phyloP scores from a whole-genome alignment of 371 early-diverging fungal species.

The Actinomortierella wolfii region DNA sequence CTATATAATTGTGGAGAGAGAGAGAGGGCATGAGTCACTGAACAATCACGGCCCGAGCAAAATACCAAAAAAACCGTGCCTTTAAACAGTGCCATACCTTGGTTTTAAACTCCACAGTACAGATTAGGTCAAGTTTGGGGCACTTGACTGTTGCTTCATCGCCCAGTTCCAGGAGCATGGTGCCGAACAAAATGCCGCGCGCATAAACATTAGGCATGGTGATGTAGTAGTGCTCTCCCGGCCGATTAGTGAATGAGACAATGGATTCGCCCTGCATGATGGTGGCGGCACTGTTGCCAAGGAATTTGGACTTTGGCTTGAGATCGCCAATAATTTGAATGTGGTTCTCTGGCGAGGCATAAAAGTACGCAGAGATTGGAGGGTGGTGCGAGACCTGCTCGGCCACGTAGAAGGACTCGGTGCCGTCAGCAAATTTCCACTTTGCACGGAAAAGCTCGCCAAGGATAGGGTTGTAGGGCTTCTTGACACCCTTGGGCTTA shows the following conservation, averaged over 20 bases:
- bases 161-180: constrained; percentile 93
- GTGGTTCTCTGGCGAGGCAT: constrained; percentile 83
- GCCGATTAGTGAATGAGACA: constrained; percentile 63
- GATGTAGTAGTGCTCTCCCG: constrained; percentile 79
- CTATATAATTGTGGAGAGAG: constrained; percentile 46
- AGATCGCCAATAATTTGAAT: constrained; percentile 84
- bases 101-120: constrained; percentile 89
- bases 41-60: too few species aligned
- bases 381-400: constrained; percentile 99
- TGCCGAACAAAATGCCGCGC: constrained; percentile 91
- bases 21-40: too few species aligned
- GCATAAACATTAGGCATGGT: constrained; percentile 94
- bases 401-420: constrained; percentile 81
- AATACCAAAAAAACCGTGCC: too few species aligned
- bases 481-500: constrained; percentile 95
- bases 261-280: constrained; percentile 82
- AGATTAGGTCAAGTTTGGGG: constrained; percentile 71
- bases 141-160: constrained; percentile 80
- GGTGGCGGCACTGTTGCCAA: constrained; percentile 93
- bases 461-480: constrained; percentile 96
- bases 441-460: constrained; percentile 91
- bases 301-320: constrained; percentile 86
- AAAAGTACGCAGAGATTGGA: constrained; percentile 89
- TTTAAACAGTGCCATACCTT: constrained; percentile 73
- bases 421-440: constrained; percentile 74